phyloP scores from a whole-genome alignment of 768 basidiomycete species.

The Mycena venus region DNA sequence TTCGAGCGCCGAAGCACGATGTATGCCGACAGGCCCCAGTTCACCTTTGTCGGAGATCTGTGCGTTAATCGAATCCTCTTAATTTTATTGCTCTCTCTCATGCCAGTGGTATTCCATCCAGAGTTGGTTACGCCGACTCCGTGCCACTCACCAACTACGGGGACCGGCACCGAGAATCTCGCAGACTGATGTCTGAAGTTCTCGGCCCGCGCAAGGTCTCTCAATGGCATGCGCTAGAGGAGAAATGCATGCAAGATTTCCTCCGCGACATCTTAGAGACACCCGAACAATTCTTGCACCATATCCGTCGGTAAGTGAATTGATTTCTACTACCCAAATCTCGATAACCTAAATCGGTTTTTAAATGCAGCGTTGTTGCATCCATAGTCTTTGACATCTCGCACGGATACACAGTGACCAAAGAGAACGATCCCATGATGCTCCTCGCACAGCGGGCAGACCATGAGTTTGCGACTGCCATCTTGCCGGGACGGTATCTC shows the following conservation, averaged over 20 bases:
- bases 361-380: not conserved
- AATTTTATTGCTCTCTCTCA: not conserved
- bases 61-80: not conserved
- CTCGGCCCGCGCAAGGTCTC: not conserved
- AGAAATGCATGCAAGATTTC: not conserved
- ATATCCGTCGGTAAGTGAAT: not conserved
- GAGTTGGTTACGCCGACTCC: constrained; percentile 2
- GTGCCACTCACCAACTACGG: not conserved
- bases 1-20: constrained; percentile 4
- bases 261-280: not conserved
- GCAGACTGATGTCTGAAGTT: not conserved
- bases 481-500: not conserved
- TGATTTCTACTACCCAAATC: too few species aligned
- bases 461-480: not conserved
- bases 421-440: not conserved
- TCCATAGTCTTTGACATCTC: not conserved
- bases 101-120: not conserved
- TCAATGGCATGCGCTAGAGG: not conserved
- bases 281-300: not conserved
- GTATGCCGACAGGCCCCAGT: constrained; percentile 1
- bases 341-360: not conserved
- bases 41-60: not conserved
- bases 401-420: constrained; percentile 2
- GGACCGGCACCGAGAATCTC: not conserved
- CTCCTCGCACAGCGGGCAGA: not conserved